These are phyloP conservation scores for Fraxinus greggii DNA, from an alignment of 305 asterid species.

Conservation along the genomic window DNA sequence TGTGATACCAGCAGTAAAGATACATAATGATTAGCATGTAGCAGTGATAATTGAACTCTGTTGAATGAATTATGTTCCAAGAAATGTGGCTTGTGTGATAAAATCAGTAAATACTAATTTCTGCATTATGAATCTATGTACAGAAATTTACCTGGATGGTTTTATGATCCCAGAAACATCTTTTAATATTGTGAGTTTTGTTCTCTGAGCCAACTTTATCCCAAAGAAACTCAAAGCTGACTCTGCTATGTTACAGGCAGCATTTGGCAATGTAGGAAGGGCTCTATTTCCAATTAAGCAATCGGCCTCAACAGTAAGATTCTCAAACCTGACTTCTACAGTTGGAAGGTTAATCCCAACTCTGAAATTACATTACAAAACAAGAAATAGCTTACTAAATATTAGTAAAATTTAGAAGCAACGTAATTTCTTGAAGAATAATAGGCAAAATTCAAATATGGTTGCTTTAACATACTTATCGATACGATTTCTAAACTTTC, in stretches of 20 bases:
- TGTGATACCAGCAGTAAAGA: slow-evolving; percentile 5
- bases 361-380: slow-evolving; percentile 29
- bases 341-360: slow-evolving; percentile 61
- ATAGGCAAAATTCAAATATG: background rate
- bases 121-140: background rate
- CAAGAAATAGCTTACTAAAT: background rate
- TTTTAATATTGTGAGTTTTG: slow-evolving; percentile 39
- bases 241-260: slow-evolving; percentile 38
- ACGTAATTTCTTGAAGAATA: background rate
- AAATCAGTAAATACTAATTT: background rate
- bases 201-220: slow-evolving; percentile 31
- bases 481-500: slow-evolving; percentile 46
- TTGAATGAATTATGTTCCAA: too few species aligned
- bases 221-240: slow-evolving; percentile 36
- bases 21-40: background rate
- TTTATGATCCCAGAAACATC: slow-evolving; percentile 47
- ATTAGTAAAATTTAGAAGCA: background rate
- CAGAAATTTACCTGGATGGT: slow-evolving; percentile 38
- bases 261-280: slow-evolving; percentile 50
- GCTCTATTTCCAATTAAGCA: slow-evolving; percentile 54
- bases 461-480: slow-evolving; percentile 45
- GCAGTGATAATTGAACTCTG: background rate
- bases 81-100: too few species aligned
- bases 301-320: slow-evolving; percentile 44
- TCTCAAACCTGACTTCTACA: slow-evolving; percentile 51